A percentile compares a stretch with the other conserved stretches of the same genome.
These are phyloP conservation scores for Spathaspora gorwiae DNA, from an alignment of 805 yeast genomes.

Conservation along the genomic window DNA sequence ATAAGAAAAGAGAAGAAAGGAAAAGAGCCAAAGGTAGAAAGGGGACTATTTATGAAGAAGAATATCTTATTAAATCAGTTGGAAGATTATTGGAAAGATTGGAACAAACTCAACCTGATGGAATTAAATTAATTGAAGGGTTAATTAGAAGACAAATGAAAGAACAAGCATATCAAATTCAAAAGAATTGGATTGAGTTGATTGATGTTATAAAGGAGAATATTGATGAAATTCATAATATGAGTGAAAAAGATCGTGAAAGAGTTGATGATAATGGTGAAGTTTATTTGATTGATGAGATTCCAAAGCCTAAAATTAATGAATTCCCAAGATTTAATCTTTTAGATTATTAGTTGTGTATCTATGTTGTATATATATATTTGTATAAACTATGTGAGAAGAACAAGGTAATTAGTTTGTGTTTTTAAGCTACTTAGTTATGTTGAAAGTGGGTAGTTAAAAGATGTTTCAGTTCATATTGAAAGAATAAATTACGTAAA, in stretches of 20 bases:
- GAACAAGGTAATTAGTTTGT: neutral
- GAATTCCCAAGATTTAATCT: conserved; percentile 57
- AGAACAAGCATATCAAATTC: conserved; percentile 80
- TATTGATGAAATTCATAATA: conserved; percentile 69
- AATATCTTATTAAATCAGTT: conserved; percentile 81
- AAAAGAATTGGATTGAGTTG: conserved; percentile 59
- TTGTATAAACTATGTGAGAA: neutral
- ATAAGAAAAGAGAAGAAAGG: conserved; percentile 90
- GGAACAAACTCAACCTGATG: conserved; percentile 69
- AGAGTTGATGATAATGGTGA: conserved; percentile 87
- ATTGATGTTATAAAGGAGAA: conserved; percentile 52
- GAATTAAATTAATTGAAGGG: conserved; percentile 66
- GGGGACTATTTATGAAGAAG: conserved; percentile 97
- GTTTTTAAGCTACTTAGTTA: too few species aligned
- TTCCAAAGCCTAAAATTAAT: conserved; percentile 62
- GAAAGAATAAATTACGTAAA: conserved; percentile 6
- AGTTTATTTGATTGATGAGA: conserved; percentile 70
- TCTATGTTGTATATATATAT: conserved; percentile 18
- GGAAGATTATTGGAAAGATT: conserved; percentile 85
- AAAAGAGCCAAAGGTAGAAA: conserved; percentile 95
- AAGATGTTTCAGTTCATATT: conserved; percentile 5
- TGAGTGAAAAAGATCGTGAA: conserved; percentile 83
- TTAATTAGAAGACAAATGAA: conserved; percentile 66
- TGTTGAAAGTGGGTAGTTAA: too few species aligned
- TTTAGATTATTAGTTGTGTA: conserved; percentile 43